Base-by-base conservation (phyloP, 2,329 filamentous ascomycete species). In the Elsinoe perseae region DNA sequence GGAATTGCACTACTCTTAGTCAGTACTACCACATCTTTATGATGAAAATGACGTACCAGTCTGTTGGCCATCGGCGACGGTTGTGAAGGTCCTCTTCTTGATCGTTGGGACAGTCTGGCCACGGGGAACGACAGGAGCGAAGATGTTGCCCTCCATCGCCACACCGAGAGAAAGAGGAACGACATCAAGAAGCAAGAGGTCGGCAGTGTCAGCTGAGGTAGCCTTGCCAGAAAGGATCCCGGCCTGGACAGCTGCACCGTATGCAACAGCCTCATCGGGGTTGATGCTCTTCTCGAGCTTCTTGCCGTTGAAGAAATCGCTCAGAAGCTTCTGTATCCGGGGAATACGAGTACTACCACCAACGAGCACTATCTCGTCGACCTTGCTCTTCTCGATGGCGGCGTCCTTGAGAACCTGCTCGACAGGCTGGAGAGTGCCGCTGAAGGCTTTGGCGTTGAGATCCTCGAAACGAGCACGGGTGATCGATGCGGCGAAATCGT, bases 271-370 rank as follows among this genome's bases (percentile, higher is more conserved):
- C 82, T 98, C 93, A 72, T 98, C 93, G 69, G 93, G 93, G 84
- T 98, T 98, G 81, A 97, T 97, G 81, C 88, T 93, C 79, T 96
- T 97, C 84, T 97, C 92, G 65, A 96, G 89, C 87, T 98, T 96
- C 89, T 98, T 98, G 77, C 91, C 91, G 74, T 95, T 88, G 80
- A 98, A 98, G 84, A 91, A 96, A 77, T 98, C 93, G 79, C 86
- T 91, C 65, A 98, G 85, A 64, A 98, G 87, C 84, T 97, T 97
- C 86, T 98, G 93, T 75, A 98, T 95, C 74, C 86, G 85, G 71
- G 93, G 93, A 68, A 98, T 98, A 89, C 93, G 93, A 70, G 93
- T 98, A 62, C 91, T 96, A 68, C 93, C 93, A 84, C 93, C 93
- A 70, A 98, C 93, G 69, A 98, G 87, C 68, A 98, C 93, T 64